Base-by-base conservation (phyloP, 371 early-diverging fungal species). In the Mortierella sp. region DNA sequence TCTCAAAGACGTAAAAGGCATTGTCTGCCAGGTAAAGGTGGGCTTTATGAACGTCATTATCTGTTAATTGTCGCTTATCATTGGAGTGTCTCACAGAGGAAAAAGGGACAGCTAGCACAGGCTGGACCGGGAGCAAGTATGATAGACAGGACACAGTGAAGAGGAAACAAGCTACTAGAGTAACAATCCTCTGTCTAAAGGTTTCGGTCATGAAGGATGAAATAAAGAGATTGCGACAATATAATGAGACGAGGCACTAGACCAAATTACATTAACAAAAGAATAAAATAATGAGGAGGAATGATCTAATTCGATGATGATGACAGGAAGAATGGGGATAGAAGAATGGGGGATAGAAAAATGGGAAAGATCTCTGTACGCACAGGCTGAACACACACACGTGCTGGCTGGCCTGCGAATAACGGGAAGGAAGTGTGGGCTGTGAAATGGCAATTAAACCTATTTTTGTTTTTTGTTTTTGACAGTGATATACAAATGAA, bases 21-120 rank as follows among this genome's bases (percentile, higher is more conserved):
- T 71, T 62, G 61, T 61, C 61, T n/a, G 68, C 75, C 34, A 71
- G 51, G 43, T 68, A 56, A 10, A 80, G 62, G n/a, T 79, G 79
- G 3, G 65, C 62, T n/a, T 53, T 43, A 32, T 70, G 49, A 51
- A 63, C 59, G 10, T 40, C 49, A n/a, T 29, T 42, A 10, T 62
- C 64, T 17, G 47, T 26, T 7, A 35, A 23, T 37, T 63, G 70
- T 56, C 62, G 43, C 49, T 64, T 70, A 15, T 49, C 29, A 4
- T 23, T 47, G 4, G 26, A 42, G 6, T 34, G 37, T 10, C 40
- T 26, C 37, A 42, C 26, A 22, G 60, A 42, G 17, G 60, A 15
- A 40, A 26, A 40, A 22, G 60, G 28, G 8, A 53, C 53, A 26
- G 28, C 23, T 26, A 26, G 60, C 60, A 60, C 60, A 60, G 42